Conservation (phyloP, 495 filamentous ascomycete species). For the Tetracladium marchalianum region DNA sequence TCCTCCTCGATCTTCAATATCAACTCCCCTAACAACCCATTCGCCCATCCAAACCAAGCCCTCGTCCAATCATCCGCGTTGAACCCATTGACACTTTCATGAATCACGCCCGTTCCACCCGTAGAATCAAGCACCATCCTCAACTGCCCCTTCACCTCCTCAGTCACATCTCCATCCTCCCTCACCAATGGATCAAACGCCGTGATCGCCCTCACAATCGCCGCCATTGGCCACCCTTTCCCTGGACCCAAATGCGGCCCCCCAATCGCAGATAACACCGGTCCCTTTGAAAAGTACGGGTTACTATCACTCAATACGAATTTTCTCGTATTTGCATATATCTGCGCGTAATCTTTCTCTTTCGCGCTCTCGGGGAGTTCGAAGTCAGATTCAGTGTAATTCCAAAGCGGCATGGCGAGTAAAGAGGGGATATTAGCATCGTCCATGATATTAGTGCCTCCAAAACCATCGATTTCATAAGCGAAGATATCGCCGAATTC, state of each 20-base stretch:
- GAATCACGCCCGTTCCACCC: slow-evolving; percentile 65
- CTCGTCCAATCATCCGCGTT: slow-evolving; percentile 42
- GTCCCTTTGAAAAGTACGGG: slow-evolving; percentile 75
- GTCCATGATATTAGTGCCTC: slow-evolving; percentile 85
- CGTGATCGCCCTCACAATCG: slow-evolving; percentile 82
- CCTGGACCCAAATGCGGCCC: slow-evolving; percentile 70
- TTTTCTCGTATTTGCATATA: slow-evolving; percentile 80
- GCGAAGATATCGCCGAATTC: slow-evolving; percentile 86
- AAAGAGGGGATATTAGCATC: slow-evolving; percentile 93
- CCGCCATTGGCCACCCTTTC: slow-evolving; percentile 93
- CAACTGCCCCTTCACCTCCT: slow-evolving; percentile 63
- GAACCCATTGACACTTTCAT: slow-evolving; percentile 72
- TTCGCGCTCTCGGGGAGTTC: slow-evolving; percentile 15
- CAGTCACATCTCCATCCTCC: slow-evolving; percentile 48
- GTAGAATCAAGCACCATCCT: slow-evolving; percentile 60
- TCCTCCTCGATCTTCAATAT: slow-evolving; percentile 42
- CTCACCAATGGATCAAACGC: slow-evolving; percentile 29
- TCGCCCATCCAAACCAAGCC: slow-evolving; percentile 59
- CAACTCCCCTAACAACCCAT: slow-evolving; percentile 56
- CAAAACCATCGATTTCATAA: slow-evolving; percentile 93
- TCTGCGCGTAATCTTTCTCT: slow-evolving; percentile 25
- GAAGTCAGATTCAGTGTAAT: slow-evolving; percentile 60
- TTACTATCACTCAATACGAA: slow-evolving; percentile 80
- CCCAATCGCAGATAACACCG: slow-evolving; percentile 75
- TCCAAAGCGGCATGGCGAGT: slow-evolving; percentile 77